Evolutionary conservation across 2,329 filamentous ascomycete species (phyloP), one percentile per base, ranked within the genome.

Genomic region (Cladosporium cucumerinum): DNA sequence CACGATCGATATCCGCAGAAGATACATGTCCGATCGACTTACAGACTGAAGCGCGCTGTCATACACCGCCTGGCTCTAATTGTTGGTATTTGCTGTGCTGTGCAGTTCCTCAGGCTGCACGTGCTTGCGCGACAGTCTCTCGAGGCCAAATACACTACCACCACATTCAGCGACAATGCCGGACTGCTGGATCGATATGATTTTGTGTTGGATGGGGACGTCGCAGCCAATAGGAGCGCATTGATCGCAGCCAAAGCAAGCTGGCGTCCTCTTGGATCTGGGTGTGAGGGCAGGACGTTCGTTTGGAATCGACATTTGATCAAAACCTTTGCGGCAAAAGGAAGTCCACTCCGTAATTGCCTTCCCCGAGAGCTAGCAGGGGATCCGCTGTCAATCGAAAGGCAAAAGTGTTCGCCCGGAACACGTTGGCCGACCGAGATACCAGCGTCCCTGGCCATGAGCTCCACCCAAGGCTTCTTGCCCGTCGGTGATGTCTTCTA

Each of bases 391-490:
- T 26, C 23, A 21, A 43, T 5, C 3, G 23, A n/a, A 8, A 25
- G 21, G 32, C 16, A 28, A 28, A 46, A n/a, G 5, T 46, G 39
- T 46, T 46, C 39, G 39, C 39, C 39, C n/a, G 39, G 39, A 48
- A 49, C 28, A 18, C 39, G 57, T n/a, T 60, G 57, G 57, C 57
- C 57, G 23, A 36, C 57, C n/a, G 57, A 60, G 14, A 60, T 60
- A 28, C 57, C 57, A 10, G 57, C 57, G 12, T 32, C 57, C n/a
- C 39, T 60, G 14, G 21, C 23, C 10, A 28, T 30, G 18, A 43
- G 57, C 21, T 10, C 39, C 16, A 43, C 2, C 4, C 39, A 30
- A 34, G 57, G 57, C 26, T 60, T 49, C 18, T 21, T 60, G 3
- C 43, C 43, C 10, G 57, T 51, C 2, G 11, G 43, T 6, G 57